These are phyloP conservation scores for Coniochaeta prunicola DNA, from an alignment of 2,329 filamentous ascomycete species.

Conservation along the genomic window DNA sequence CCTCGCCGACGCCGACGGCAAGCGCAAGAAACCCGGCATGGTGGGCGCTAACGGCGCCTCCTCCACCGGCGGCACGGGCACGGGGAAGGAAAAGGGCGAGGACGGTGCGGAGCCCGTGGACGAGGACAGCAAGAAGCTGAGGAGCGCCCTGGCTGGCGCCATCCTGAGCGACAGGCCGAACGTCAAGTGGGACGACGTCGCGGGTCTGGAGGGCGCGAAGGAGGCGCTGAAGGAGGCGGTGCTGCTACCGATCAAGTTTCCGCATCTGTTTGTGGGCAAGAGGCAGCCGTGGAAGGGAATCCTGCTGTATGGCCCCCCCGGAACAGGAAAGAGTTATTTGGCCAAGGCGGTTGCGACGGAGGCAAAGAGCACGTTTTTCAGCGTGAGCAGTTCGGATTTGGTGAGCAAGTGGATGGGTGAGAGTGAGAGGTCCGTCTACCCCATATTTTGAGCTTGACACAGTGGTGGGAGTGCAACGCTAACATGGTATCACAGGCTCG, in stretches of 20 bases:
- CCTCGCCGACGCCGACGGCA: slow-evolving; percentile 65
- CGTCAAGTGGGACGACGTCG: slow-evolving; percentile 96
- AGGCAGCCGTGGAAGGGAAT: slow-evolving; percentile 98
- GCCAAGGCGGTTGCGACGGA: slow-evolving; percentile 97
- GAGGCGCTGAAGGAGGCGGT: slow-evolving; percentile 97
- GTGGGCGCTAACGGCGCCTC: slow-evolving; percentile 66
- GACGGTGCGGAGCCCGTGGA: slow-evolving; percentile 58
- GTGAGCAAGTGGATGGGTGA: slow-evolving; percentile 99
- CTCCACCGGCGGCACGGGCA: slow-evolving; percentile 53
- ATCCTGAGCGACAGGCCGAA: slow-evolving; percentile 95
- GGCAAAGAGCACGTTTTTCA: slow-evolving; percentile 98
- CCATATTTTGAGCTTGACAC: not conserved
- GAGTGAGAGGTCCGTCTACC: slow-evolving; percentile 69
- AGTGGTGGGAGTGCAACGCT: slow-evolving; percentile 3
- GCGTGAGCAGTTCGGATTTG: slow-evolving; percentile 91
- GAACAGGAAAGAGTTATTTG: slow-evolving; percentile 95
- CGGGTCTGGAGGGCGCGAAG: slow-evolving; percentile 87
- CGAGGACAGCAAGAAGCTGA: slow-evolving; percentile 90
- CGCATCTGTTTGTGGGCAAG: slow-evolving; percentile 91
- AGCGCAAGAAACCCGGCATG: slow-evolving; percentile 63
- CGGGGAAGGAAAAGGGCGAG: slow-evolving; percentile 45
- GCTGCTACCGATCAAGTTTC: slow-evolving; percentile 96
- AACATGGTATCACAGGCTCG: slow-evolving; percentile 52
- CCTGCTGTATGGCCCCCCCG: slow-evolving; percentile 87
- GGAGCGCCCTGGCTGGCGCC: slow-evolving; percentile 82